Evolutionary conservation across 2,329 filamentous ascomycete genomes (phyloP).

Genomic region (Penicillium psychrosexuale): DNA sequence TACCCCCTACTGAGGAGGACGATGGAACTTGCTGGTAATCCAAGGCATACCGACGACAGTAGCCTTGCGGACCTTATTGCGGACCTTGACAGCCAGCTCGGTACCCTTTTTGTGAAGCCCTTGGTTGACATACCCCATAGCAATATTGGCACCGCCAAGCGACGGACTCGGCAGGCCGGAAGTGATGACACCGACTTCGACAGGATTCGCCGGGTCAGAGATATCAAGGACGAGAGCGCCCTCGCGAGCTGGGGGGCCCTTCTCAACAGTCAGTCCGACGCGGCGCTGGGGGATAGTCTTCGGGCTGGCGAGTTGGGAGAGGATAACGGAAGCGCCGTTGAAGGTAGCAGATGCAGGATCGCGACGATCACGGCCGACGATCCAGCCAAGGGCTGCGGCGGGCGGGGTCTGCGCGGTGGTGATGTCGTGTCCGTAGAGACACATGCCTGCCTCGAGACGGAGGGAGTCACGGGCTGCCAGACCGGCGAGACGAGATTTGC

Average conservation of each 20-base stretch:
- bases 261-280: conserved; percentile 74
- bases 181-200: conserved; percentile 71
- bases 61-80: conserved; percentile 72
- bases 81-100: conserved; percentile 71
- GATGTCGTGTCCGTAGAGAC: conserved; percentile 97
- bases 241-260: conserved; percentile 82
- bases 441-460: conserved; percentile 95
- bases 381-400: conserved; percentile 68
- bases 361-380: conserved; percentile 76
- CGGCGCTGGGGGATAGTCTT: conserved; percentile 69
- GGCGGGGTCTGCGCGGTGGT: conserved; percentile 72
- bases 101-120: conserved; percentile 82
- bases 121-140: conserved; percentile 87
- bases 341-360: conserved; percentile 62
- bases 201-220: conserved; percentile 49
- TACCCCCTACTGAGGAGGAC: conserved; percentile 26
- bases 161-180: conserved; percentile 88
- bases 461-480: conserved; percentile 89
- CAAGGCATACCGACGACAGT: conserved; percentile 87
- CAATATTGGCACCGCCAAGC: conserved; percentile 77
- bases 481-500: conserved; percentile 75
- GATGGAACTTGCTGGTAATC: conserved; percentile 72
- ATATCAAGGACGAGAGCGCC: conserved; percentile 71
- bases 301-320: conserved; percentile 63
- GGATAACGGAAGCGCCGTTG: conserved; percentile 75